These are phyloP conservation scores for Ophiocordyceps camponoti-saundersi DNA, from an alignment of 2,329 filamentous ascomycete species.

Conservation along the genomic window DNA sequence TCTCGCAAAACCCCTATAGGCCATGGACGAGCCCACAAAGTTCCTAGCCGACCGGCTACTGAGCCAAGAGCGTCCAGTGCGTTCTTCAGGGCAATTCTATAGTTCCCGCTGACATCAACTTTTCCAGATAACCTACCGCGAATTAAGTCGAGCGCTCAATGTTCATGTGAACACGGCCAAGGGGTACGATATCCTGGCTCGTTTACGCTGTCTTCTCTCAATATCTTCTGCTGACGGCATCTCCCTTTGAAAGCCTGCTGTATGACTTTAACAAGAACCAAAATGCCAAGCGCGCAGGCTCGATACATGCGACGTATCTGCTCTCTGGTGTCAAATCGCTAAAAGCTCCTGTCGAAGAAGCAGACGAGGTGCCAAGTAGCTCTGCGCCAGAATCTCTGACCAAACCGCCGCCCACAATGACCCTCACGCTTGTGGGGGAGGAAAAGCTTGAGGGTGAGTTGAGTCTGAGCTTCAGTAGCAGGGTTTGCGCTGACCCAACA, in stretches of 20 bases:
- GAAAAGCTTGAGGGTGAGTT: conserved; percentile 50
- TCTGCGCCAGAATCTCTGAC: conserved; percentile 38
- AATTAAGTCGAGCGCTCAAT: conserved; percentile 65
- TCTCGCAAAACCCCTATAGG: neutral
- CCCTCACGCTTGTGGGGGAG: conserved; percentile 53
- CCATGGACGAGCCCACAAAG: conserved; percentile 47
- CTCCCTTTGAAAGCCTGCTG: conserved; percentile 49
- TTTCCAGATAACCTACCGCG: conserved; percentile 66
- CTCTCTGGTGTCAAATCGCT: conserved; percentile 50
- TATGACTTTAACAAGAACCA: conserved; percentile 73
- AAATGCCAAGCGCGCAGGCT: conserved; percentile 63
- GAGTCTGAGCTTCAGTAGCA: neutral
- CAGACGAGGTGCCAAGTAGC: conserved; percentile 53
- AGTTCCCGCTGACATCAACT: neutral
- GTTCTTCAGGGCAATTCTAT: conserved; percentile 8
- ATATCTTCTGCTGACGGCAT: neutral
- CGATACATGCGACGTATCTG: conserved; percentile 85
- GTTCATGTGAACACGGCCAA: conserved; percentile 81
- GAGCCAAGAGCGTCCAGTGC: conserved; percentile 55
- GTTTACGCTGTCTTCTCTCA: neutral
- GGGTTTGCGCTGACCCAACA: conserved; percentile 2
- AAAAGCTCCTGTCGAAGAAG: conserved; percentile 23
- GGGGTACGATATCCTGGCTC: conserved; percentile 50
- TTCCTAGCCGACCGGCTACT: conserved; percentile 63
- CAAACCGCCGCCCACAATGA: conserved; percentile 29